phyloP scores from a whole-genome alignment of 2,329 filamentous ascomycete species.

The Parastagonospora nodorum region DNA sequence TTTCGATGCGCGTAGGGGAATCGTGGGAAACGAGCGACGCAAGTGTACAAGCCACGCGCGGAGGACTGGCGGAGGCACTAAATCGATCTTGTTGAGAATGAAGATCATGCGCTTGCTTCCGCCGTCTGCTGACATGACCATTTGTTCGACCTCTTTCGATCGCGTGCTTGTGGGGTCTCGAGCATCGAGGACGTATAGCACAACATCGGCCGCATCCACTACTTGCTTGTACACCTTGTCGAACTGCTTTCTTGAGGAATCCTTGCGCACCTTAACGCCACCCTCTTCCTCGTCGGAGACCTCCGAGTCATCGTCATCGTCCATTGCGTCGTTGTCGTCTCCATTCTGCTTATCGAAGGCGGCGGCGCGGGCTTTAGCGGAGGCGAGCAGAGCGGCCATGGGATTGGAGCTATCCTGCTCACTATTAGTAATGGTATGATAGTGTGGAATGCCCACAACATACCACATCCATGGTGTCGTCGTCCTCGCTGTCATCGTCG shows the following conservation, averaged over 20 bases:
- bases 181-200: slow-evolving; percentile 91
- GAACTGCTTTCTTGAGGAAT: slow-evolving; percentile 81
- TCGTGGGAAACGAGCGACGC: slow-evolving; percentile 86
- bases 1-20: slow-evolving; percentile 83
- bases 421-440: slow-evolving; percentile 7
- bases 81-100: slow-evolving; percentile 93
- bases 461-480: slow-evolving; percentile 62
- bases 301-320: slow-evolving; percentile 61
- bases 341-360: slow-evolving; percentile 72
- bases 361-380: slow-evolving; percentile 76
- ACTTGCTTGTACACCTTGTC: slow-evolving; percentile 97
- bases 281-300: slow-evolving; percentile 51
- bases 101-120: slow-evolving; percentile 88
- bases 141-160: slow-evolving; percentile 87
- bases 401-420: slow-evolving; percentile 72
- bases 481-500: slow-evolving; percentile 58
- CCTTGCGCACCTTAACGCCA: slow-evolving; percentile 47
- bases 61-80: slow-evolving; percentile 80
- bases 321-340: slow-evolving; percentile 62
- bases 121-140: slow-evolving; percentile 84
- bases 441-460: slow-evolving; percentile 5
- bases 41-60: slow-evolving; percentile 85
- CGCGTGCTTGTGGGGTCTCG: slow-evolving; percentile 89
- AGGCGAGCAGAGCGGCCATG: slow-evolving; percentile 89
- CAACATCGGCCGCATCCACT: slow-evolving; percentile 83